phyloP scores from a whole-genome alignment of 371 early-diverging fungal genomes.

The Mortierella sp. region DNA sequence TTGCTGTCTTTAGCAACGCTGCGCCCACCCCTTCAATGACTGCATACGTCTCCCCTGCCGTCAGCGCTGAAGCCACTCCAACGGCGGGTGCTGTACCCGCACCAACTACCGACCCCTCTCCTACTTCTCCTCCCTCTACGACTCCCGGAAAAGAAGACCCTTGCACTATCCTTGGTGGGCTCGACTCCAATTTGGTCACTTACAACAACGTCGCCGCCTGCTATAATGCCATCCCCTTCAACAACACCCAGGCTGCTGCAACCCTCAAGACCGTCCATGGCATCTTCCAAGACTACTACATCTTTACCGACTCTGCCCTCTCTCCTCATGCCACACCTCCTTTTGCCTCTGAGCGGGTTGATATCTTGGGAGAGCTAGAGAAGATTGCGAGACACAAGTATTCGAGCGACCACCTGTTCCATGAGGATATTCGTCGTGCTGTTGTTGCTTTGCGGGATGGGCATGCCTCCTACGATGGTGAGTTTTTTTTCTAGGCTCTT shows the following conservation, averaged over 20 bases:
- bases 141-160: neutral
- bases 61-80: neutral
- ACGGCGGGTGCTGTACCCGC: neutral
- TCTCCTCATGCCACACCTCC: neutral
- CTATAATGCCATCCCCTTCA: neutral
- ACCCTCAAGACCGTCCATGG: neutral
- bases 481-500: neutral
- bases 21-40: neutral
- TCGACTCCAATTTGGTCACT: neutral
- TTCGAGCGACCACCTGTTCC: constrained; percentile 13
- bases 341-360: neutral
- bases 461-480: constrained; percentile 2
- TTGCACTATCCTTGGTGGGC: neutral
- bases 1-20: neutral
- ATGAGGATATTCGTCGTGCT: neutral
- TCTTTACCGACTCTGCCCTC: neutral
- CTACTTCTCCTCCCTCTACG: neutral
- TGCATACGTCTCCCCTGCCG: neutral
- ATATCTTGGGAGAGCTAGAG: neutral
- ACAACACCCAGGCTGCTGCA: neutral
- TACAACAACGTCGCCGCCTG: neutral
- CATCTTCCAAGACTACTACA: neutral
- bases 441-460: constrained; percentile 6
- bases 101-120: neutral
- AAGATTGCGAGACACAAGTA: neutral